phyloP scores from a whole-genome alignment of 306 rosid genomes.

The Casuarina cunninghamiana region DNA sequence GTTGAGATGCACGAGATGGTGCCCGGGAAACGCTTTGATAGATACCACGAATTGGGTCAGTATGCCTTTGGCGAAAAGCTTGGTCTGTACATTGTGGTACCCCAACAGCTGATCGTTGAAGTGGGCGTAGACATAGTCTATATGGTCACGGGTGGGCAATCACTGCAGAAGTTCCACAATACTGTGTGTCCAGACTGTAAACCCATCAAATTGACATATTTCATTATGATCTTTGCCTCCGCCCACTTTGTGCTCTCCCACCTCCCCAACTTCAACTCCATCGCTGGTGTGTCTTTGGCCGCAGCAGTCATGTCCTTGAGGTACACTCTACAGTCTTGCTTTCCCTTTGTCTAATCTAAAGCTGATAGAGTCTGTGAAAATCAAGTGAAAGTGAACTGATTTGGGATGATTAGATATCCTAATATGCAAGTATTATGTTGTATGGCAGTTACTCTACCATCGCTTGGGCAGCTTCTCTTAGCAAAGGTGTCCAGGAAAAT shows the following conservation, averaged over 20 bases:
- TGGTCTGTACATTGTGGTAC: constrained; percentile 62
- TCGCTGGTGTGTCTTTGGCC: constrained; percentile 50
- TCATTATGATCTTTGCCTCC: constrained; percentile 62
- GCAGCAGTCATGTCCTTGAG: constrained; percentile 56
- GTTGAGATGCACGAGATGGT: constrained; percentile 70
- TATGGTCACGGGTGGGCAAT: constrained; percentile 63
- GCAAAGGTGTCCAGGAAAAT: constrained; percentile 61
- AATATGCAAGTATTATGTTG: constrained; percentile 7
- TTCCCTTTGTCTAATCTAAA: neutral
- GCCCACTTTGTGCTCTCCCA: constrained; percentile 60
- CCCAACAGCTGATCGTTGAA: constrained; percentile 56
- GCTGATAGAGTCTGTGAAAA: neutral
- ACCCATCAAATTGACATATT: constrained; percentile 40
- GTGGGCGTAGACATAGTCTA: constrained; percentile 49
- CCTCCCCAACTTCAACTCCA: constrained; percentile 56
- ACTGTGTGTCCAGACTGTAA: constrained; percentile 33
- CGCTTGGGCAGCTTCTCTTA: constrained; percentile 63
- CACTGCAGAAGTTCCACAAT: constrained; percentile 50
- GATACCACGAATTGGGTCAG: constrained; percentile 64
- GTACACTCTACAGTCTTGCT: constrained; percentile 18
- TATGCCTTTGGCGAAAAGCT: constrained; percentile 59
- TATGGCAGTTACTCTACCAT: constrained; percentile 82
- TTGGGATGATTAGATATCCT: neutral
- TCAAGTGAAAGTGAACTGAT: neutral
- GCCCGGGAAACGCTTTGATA: constrained; percentile 55